phyloP scores from a whole-genome alignment of 2,329 filamentous ascomycete species.

The Penicillium sp. region DNA sequence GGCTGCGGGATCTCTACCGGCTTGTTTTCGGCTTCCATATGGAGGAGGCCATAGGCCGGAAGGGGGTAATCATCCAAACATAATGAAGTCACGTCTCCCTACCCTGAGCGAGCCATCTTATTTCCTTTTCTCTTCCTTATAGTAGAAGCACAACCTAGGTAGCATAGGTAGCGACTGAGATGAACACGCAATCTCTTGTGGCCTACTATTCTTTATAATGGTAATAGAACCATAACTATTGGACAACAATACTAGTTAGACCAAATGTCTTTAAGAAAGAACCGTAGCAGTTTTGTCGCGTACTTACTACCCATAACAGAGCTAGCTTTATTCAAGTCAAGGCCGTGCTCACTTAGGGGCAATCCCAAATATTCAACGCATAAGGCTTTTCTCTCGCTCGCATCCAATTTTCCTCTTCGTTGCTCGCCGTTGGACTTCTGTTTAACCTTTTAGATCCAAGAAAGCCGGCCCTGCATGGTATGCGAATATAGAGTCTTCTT shows the following conservation, averaged over 20 bases:
- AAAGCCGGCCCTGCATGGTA: too few relatives aligned
- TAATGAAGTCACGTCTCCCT: slow-evolving; percentile 10
- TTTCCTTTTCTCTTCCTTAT: neutral
- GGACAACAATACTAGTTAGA: neutral
- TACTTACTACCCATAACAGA: neutral
- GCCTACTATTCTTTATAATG: neutral
- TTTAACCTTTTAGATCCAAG: neutral
- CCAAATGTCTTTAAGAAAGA: neutral
- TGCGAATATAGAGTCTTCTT: too few relatives aligned
- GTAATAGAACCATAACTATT: neutral
- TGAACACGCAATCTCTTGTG: neutral
- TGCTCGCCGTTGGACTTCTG: neutral
- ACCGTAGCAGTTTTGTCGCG: neutral
- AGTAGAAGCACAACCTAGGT: neutral
- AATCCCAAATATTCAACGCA: neutral
- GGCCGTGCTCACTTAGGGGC: neutral
- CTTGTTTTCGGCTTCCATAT: slow-evolving; percentile 79
- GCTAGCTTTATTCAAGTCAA: neutral
- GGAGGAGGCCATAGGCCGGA: slow-evolving; percentile 67
- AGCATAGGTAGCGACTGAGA: neutral
- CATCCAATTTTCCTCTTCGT: neutral
- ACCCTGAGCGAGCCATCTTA: neutral
- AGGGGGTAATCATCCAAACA: slow-evolving; percentile 49
- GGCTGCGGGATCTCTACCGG: slow-evolving; percentile 74
- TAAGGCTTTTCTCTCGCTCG: neutral